Base-by-base conservation (phyloP, 257 asterid species). In the Primulina huaijiensis region DNA sequence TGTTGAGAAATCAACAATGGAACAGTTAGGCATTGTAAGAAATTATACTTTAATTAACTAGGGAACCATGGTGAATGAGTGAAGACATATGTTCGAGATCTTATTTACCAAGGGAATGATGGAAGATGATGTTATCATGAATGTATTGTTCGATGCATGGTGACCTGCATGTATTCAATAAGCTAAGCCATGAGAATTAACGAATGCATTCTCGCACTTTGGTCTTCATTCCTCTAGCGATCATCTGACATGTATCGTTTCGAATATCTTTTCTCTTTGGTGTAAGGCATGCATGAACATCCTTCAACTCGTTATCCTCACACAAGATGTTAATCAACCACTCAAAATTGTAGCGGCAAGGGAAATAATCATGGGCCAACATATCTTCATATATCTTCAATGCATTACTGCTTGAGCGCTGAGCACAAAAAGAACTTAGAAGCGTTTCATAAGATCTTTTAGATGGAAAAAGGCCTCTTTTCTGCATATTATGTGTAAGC, bases 381-480 rank as follows among this genome's bases (percentile, higher is more conserved):
- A 88, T 88, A 63, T 88, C 95, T 23, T 85, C 84, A 52, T 55
- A 81, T 62, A 82, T 77, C 80, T 64, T 83, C 70, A 83, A 72
- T 2, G 91, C 91, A 74, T 76, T 65, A 68, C 70, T 65, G 17
- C 85, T 75, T 53, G 70, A 78, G 5, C 59, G 58, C 65, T 38
- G 30, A 65, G 65, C 83, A 76, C 91, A 85, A 55, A 85, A 75
- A 59, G 72, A 74, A 65, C 74, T 57, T 16, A 88, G 85, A 50
- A 83, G 73, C 55, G 70, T 82, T 65, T 88, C 91, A 35, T 83
- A 85, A 46, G 89, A 72, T 33, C 71, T 58, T 66, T 82, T 70
- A 30, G 88, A 88, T 60, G 91, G 89, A 60, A 74, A 74, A 62
- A 82, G 57, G 0, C 95, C 95, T 76, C 82, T 77, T 74, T 83